A percentile compares a stretch with the other conserved stretches of the same genome.
Conservation (phyloP, 2,329 filamentous ascomycete genomes). For the Cryphonectria japonica region DNA sequence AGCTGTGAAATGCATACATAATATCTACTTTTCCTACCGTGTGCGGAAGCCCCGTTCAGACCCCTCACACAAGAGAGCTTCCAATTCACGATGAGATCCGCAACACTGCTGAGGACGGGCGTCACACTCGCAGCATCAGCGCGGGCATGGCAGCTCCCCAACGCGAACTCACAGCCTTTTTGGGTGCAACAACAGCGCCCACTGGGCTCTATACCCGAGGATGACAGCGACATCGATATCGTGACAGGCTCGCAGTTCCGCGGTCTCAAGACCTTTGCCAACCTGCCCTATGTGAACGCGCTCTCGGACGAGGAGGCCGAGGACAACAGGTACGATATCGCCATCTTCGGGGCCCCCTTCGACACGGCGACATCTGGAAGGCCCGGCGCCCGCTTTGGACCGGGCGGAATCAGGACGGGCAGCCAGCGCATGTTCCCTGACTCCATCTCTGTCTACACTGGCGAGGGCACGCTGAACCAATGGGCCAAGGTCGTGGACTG, state of each 20-base stretch:
- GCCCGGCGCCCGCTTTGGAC: slow-evolving; percentile 26
- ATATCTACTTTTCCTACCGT: not conserved
- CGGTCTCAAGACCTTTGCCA: slow-evolving; percentile 68
- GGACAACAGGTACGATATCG: slow-evolving; percentile 58
- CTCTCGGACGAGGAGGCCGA: slow-evolving; percentile 56
- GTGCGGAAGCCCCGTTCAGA: not conserved
- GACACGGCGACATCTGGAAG: slow-evolving; percentile 42
- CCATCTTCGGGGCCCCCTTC: slow-evolving; percentile 54
- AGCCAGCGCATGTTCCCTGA: slow-evolving; percentile 27
- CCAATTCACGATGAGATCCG: slow-evolving; percentile 15
- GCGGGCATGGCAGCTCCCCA: slow-evolving; percentile 23
- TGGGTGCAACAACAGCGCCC: slow-evolving; percentile 17
- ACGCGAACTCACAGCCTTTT: not conserved
- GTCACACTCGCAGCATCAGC: slow-evolving; percentile 5
- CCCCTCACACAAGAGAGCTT: not conserved
- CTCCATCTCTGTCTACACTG: slow-evolving; percentile 23
- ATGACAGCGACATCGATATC: slow-evolving; percentile 44
- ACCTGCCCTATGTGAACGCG: slow-evolving; percentile 64
- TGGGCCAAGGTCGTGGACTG: slow-evolving; percentile 66
- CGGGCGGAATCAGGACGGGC: slow-evolving; percentile 26
- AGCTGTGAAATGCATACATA: not conserved
- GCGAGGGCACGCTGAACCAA: slow-evolving; percentile 16
- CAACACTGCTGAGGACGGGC: not conserved
- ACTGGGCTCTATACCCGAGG: slow-evolving; percentile 5
- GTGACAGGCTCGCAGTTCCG: slow-evolving; percentile 47